Base-by-base conservation (phyloP, 352 stramenopile genomes). In the Nothophytophthora sp. region DNA sequence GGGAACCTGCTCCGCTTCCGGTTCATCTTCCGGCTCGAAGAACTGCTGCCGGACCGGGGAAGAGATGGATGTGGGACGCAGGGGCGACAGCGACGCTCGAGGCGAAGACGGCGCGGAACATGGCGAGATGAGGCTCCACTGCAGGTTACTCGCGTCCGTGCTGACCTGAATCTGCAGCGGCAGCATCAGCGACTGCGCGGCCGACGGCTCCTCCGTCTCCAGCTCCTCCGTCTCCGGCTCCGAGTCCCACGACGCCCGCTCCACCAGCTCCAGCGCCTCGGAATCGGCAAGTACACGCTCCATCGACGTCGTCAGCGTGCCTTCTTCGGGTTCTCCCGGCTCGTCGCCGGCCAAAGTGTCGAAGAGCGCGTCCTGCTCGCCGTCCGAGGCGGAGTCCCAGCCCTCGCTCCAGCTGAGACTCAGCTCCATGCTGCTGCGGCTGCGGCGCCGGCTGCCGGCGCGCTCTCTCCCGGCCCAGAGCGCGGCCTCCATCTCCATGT, bases 71-170 rank as follows among this genome's bases (percentile, higher is more conserved):
- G 61, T 28, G 1, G 47, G 40, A 20, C 38, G 57, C 18, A 67
- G 50, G 0, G 61, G 50, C 37, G 55, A 63, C 27, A 67, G 13
- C 20, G 29, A 43, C 25, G 23, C 16, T 12, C 32, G 43, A 32
- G 63, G 52, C 22, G 58, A 68, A 13, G 34, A 34, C 5, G 63
- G 25, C 10, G 61, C 63, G 2, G 70, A 86, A 49, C 63, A 82
- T 11, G 78, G 78, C 23, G 78, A 89, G 24, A 89, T 71, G 37
- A 89, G 59, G 34, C 50, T 60, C 67, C 64, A 82, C 32, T 70
- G 62, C 27, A 63, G 25, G 25, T n/a, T 30, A 12, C 16, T 29
- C 38, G 18, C 5, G 9, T n/a, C 11, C 20, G 8, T 36, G 12
- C 16, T 24, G 18, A 56, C 45, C 40, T 63, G 39, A 61, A 59